Percentiles rank a stretch among this genome's conserved stretches.
These are phyloP conservation scores for Monosporozyma servazzii DNA, from an alignment of 805 yeast genomes.

Conservation along the genomic window DNA sequence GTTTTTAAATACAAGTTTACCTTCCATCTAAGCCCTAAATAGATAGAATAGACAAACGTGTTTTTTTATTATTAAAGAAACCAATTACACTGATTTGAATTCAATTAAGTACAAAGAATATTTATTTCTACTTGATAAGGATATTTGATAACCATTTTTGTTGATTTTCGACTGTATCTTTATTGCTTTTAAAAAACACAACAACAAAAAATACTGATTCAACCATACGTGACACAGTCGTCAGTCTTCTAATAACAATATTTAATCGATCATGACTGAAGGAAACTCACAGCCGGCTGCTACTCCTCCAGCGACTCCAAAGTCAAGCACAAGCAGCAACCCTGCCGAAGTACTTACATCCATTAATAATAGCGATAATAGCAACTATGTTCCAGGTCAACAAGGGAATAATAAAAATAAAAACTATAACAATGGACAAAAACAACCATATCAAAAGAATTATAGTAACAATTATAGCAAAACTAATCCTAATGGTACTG, in stretches of 20 bases:
- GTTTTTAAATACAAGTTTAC: no score
- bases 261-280: not conserved
- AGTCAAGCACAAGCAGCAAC: not conserved
- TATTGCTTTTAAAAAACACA: no score
- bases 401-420: not conserved
- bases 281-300: not conserved
- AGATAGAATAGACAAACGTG: not conserved
- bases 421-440: not conserved
- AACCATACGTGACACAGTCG: no score
- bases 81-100: no score
- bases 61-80: no score
- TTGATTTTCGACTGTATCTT: not conserved
- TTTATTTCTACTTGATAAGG: no score
- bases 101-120: no score
- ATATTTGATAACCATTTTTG: no score
- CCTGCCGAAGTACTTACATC: not conserved
- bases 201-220: no score
- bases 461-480: not conserved
- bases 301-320: not conserved
- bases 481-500: not conserved
- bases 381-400: not conserved
- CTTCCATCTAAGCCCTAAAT: no score
- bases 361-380: not conserved
- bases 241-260: no score
- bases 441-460: not conserved